Evolutionary conservation across 169 alveolate species (phyloP).

Genomic region (Cryptosporidium sp.): DNA sequence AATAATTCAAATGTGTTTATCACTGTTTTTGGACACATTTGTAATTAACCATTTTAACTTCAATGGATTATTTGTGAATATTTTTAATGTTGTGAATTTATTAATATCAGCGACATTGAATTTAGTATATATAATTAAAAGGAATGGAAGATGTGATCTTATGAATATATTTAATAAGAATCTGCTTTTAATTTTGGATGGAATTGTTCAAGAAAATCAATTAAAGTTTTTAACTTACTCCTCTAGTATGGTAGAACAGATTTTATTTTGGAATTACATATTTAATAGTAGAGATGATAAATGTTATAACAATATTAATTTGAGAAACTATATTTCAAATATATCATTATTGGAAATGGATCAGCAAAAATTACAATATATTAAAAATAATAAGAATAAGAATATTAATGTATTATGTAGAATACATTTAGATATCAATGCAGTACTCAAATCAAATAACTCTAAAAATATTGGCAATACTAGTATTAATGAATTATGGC

Average conservation of each 20-base stretch:
- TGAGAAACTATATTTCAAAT: neutral
- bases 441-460: neutral
- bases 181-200: neutral
- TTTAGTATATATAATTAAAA: neutral
- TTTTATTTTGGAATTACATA: neutral
- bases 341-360: constrained; percentile 48
- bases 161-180: neutral
- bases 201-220: constrained; percentile 3
- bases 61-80: neutral
- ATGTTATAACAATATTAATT: too few species aligned
- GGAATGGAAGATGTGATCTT: neutral
- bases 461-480: neutral
- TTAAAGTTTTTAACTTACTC: constrained; percentile 23
- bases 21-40: neutral
- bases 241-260: neutral
- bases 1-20: neutral
- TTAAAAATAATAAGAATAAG: neutral
- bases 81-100: neutral
- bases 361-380: constrained; percentile 15
- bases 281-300: neutral
- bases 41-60: neutral
- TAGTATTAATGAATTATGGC: constrained; percentile 15
- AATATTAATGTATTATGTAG: constrained; percentile 20
- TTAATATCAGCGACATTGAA: neutral
- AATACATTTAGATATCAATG: constrained; percentile 5